These are phyloP conservation scores for Tribonema minus DNA, from an alignment of 108 stramenopile genomes.

Conservation along the genomic window DNA sequence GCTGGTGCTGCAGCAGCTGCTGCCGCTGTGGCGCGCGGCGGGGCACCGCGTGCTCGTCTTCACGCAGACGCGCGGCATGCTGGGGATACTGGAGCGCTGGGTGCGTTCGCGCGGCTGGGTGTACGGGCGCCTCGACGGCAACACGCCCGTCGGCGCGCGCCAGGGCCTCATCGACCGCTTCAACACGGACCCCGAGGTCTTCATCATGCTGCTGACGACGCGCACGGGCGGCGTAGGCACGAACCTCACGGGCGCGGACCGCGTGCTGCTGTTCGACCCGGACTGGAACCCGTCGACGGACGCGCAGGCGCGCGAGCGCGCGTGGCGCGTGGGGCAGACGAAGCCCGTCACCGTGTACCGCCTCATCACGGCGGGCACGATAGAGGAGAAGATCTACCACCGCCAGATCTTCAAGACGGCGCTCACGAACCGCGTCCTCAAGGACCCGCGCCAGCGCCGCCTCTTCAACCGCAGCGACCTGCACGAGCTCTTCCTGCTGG, in stretches of 20 bases:
- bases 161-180: constrained; percentile 82
- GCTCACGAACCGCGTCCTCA: constrained; percentile 77
- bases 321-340: constrained; percentile 83
- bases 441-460: constrained; percentile 79
- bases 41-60: constrained; percentile 93
- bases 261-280: constrained; percentile 72
- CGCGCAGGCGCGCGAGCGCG: constrained; percentile 80
- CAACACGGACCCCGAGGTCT: constrained; percentile 73
- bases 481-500: constrained; percentile 79
- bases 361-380: constrained; percentile 73
- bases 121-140: constrained; percentile 86
- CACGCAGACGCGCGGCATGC: constrained; percentile 83
- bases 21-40: constrained; percentile 83
- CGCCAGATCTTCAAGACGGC: constrained; percentile 97
- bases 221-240: constrained; percentile 94
- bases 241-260: constrained; percentile 60
- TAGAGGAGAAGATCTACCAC: constrained; percentile 96
- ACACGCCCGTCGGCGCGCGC: constrained; percentile 77
- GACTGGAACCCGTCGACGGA: constrained; percentile 97
- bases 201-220: constrained; percentile 89
- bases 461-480: constrained; percentile 82
- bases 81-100: constrained; percentile 81
- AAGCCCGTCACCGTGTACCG: constrained; percentile 72
- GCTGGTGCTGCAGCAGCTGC: constrained; percentile 78
- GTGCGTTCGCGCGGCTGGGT: constrained; percentile 66